A percentile compares a stretch with the other conserved stretches of the same genome.
Conservation (phyloP, 768 basidiomycete genomes). For the Mrakia frigida region DNA sequence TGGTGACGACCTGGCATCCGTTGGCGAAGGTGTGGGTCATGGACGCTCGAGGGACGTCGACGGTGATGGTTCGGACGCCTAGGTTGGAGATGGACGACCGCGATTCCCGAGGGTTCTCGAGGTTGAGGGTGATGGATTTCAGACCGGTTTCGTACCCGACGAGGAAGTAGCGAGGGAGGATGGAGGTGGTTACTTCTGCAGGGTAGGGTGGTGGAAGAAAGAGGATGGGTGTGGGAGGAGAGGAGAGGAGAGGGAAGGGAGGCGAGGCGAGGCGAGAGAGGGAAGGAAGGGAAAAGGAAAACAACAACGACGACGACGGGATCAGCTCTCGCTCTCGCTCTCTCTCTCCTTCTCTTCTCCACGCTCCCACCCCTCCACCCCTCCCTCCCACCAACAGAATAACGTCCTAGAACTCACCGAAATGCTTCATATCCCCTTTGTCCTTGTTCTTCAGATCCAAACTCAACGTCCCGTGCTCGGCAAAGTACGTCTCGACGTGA, state of each 20-base stretch:
- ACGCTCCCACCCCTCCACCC: neutral
- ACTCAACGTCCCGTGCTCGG: conserved; percentile 9
- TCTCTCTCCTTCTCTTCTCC: too few relatives aligned
- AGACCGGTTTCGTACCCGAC: conserved; percentile 26
- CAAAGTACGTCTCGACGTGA: conserved; percentile 26
- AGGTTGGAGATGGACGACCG: neutral
- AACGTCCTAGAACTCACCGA: conserved; percentile 27
- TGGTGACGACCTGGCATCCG: conserved; percentile 28
- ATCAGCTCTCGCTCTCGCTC: too few relatives aligned
- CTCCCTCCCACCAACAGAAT: too few relatives aligned
- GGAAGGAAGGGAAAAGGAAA: too few relatives aligned
- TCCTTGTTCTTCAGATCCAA: conserved; percentile 9
- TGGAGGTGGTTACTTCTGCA: conserved; percentile 20
- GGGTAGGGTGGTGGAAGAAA: neutral
- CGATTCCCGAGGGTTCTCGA: conserved; percentile 32
- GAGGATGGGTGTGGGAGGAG: neutral
- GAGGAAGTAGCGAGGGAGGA: conserved; percentile 32
- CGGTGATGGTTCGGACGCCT: conserved; percentile 22
- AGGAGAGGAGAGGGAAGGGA: neutral
- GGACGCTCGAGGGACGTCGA: conserved; percentile 28
- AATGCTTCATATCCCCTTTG: conserved; percentile 6
- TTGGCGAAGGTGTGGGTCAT: conserved; percentile 29
- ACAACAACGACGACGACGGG: too few relatives aligned
- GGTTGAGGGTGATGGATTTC: conserved; percentile 28
- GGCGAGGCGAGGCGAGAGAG: neutral